Evolutionary conservation across 495 filamentous ascomycete species (phyloP).

Genomic region (Penicillium tannophilum): DNA sequence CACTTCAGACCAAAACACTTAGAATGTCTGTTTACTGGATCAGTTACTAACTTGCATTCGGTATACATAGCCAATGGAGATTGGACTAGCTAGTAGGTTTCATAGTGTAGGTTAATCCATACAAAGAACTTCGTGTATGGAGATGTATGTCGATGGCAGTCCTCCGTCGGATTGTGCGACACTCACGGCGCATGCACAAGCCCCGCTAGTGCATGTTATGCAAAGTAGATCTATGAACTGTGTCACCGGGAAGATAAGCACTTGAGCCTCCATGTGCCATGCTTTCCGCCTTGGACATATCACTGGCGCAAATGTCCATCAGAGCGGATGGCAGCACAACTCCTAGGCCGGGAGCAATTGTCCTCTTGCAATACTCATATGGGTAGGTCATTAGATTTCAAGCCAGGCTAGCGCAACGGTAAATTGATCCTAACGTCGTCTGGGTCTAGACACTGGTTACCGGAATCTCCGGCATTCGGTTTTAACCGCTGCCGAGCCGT

Average conservation of each 20-base stretch:
- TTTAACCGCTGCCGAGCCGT: conserved; percentile 27
- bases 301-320: background rate
- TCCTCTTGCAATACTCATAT: background rate
- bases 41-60: background rate
- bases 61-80: background rate
- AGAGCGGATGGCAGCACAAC: background rate
- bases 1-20: background rate
- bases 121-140: background rate
- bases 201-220: background rate
- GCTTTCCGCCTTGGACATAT: background rate
- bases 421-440: background rate
- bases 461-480: conserved; percentile 17
- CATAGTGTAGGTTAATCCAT: background rate
- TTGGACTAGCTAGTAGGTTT: background rate
- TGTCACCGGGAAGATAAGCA: background rate
- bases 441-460: background rate
- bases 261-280: background rate
- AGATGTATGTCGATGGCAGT: background rate
- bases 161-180: background rate
- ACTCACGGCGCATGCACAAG: background rate
- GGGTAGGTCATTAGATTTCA: background rate
- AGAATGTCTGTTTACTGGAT: background rate
- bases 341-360: background rate
- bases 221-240: background rate
- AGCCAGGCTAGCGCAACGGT: background rate